phyloP scores from a whole-genome alignment of 176 grass and related monocot genomes.

The Thalia dealbata region DNA sequence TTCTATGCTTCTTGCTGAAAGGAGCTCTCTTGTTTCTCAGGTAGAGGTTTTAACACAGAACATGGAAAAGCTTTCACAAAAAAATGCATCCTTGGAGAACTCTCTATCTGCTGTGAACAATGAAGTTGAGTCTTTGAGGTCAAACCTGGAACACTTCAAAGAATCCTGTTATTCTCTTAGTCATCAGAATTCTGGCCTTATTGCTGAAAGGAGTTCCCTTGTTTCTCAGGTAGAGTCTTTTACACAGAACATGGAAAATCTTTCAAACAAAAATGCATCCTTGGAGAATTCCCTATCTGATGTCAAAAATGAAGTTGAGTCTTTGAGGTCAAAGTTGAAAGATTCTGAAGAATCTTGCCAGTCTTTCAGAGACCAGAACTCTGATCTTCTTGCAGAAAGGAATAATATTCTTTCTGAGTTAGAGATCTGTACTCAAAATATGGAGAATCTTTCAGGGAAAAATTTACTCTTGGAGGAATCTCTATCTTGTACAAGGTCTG shows the following conservation, averaged over 20 bases:
- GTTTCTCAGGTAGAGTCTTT: constrained; percentile 48
- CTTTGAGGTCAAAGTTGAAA: constrained; percentile 29
- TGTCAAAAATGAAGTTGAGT: constrained; percentile 35
- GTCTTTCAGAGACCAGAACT: constrained; percentile 24
- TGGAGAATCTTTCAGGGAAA: constrained; percentile 65
- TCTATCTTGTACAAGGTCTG: constrained; percentile 49
- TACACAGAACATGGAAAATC: constrained; percentile 27
- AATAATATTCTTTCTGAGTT: constrained; percentile 4
- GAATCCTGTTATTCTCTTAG: constrained; percentile 33
- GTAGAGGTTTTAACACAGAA: constrained; percentile 8
- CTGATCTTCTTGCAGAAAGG: constrained; percentile 25
- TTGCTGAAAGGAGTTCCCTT: constrained; percentile 51
- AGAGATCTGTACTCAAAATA: neutral
- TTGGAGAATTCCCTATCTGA: constrained; percentile 43
- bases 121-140: constrained; percentile 42
- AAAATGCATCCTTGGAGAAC: constrained; percentile 63
- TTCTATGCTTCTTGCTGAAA: constrained; percentile 54
- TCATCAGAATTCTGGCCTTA: constrained; percentile 31
- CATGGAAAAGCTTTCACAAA: constrained; percentile 53
- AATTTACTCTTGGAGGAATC: constrained; percentile 61
- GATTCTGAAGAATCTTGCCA: constrained; percentile 22
- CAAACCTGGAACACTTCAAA: neutral
- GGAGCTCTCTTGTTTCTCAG: constrained; percentile 33
- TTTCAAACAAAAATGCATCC: constrained; percentile 48
- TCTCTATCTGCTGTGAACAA: constrained; percentile 53